Conservation (phyloP, 2,329 filamentous ascomycete genomes). For the Zymoseptoria passerinii region DNA sequence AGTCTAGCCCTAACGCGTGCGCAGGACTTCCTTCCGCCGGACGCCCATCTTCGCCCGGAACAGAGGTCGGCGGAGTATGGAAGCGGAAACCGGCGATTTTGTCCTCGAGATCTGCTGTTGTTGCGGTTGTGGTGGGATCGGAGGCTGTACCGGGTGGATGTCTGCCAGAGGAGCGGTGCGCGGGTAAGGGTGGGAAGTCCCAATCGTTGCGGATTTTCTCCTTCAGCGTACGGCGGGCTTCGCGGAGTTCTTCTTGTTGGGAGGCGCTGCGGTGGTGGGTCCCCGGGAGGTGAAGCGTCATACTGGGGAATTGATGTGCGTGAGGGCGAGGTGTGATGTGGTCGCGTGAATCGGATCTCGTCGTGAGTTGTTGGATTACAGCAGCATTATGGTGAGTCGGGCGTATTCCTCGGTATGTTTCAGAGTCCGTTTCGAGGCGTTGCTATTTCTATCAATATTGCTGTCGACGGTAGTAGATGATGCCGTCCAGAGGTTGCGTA, state of each 20-base stretch:
- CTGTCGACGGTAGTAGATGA: neutral
- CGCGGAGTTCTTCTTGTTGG: constrained; percentile 36
- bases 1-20: constrained; percentile 20
- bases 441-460: neutral
- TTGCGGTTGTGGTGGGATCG: neutral
- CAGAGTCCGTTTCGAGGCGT: neutral
- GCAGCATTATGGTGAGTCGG: neutral
- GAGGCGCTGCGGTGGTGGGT: constrained; percentile 27
- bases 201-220: constrained; percentile 40
- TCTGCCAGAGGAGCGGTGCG: constrained; percentile 12
- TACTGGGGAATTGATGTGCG: constrained; percentile 3
- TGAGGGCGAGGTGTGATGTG: neutral
- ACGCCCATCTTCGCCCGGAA: neutral
- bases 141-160: neutral
- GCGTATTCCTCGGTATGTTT: neutral
- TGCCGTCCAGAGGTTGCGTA: neutral
- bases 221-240: constrained; percentile 35
- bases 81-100: constrained; percentile 26
- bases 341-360: neutral
- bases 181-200: constrained; percentile 33
- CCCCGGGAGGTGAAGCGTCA: constrained; percentile 25
- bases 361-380: neutral
- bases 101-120: constrained; percentile 3
- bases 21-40: neutral
- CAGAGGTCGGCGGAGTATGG: constrained; percentile 9